Base-by-base conservation (phyloP, 225 moss, liverwort and hornwort species). In the Bryum argenteum region DNA sequence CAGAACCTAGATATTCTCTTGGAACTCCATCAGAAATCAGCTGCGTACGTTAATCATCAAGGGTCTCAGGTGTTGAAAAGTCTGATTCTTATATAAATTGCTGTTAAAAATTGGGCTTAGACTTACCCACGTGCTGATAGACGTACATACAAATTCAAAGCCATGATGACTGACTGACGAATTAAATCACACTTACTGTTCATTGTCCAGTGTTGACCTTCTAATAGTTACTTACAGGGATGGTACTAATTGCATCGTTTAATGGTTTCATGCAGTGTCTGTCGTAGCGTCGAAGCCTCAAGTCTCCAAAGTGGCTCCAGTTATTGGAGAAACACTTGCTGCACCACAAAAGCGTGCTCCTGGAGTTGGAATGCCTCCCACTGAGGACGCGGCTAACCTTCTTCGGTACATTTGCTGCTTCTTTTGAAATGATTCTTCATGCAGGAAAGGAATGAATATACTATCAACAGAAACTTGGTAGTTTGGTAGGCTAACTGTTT, bases 371-470 rank as follows among this genome's bases (percentile, higher is more conserved):
- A 63, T 87, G 38, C 83, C 85, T 61, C 77, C 86, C 72, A 73
- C 75, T 48, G 92, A 88, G 70, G 88, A 88, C 22, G 88, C 89
- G 43, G 86, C 89, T 33, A 79, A 61, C 54, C 83, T 89, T 67
- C 84, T 91, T 68, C 87, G 93, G 93, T 93, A 80, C 5, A 4
- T 7, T 38, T 9, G 55, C 42, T 10, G 15, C 19, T 69, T 45
- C 11, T 11, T 3, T 6, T 11, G 12, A 8, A 44, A 44, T 44
- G 38, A 66, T 51, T 48, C 13, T 69, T 63, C 2, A 63, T 63
- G 55, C 40, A 50, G 37, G 50, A 53, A 5, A 53, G 7, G 51
- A 57, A 37, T 58, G 18, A 4, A 41, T 42, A 4, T 66, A 11
- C 14, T 41, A 59, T 21, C 12, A 45, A 47, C n/a, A 5, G 69